These are phyloP conservation scores for Artemisia tridentata DNA, from an alignment of 129 eudicot genomes.

Conservation along the genomic window DNA sequence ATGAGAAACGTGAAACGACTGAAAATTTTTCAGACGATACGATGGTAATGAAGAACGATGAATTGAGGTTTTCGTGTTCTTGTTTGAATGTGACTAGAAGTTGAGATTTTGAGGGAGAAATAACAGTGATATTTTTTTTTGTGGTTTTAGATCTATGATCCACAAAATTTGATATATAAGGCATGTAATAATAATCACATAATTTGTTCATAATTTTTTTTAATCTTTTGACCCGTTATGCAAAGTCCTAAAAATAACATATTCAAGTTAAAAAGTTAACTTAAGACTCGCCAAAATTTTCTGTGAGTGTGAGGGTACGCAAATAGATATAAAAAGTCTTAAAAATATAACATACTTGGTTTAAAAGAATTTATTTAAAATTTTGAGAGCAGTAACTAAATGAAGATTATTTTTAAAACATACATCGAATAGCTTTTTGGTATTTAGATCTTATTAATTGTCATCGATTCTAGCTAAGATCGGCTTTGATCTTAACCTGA, in stretches of 20 bases:
- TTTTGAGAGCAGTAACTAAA: no score
- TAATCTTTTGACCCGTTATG: background rate
- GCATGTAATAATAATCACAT: background rate
- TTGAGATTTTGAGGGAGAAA: constrained; percentile 28
- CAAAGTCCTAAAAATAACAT: background rate
- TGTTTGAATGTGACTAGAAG: background rate
- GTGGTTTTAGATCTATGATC: constrained; percentile 26
- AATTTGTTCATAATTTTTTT: background rate
- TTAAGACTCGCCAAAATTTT: no score
- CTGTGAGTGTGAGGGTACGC: no score
- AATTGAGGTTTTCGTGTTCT: background rate
- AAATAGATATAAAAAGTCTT: background rate
- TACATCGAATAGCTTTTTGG: no score
- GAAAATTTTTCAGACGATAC: constrained; percentile 28
- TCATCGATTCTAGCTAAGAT: no score
- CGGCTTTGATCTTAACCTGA: no score
- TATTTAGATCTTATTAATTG: no score
- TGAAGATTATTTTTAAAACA: no score
- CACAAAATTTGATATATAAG: background rate
- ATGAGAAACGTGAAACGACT: constrained; percentile 17
- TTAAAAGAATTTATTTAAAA: no score
- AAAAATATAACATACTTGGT: background rate
- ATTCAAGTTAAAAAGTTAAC: no score
- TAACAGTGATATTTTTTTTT: constrained; percentile 6
- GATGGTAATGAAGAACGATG: constrained; percentile 3